Evolutionary conservation across 495 filamentous ascomycete genomes (phyloP).

Genomic region (Penicillium bovifimosum): DNA sequence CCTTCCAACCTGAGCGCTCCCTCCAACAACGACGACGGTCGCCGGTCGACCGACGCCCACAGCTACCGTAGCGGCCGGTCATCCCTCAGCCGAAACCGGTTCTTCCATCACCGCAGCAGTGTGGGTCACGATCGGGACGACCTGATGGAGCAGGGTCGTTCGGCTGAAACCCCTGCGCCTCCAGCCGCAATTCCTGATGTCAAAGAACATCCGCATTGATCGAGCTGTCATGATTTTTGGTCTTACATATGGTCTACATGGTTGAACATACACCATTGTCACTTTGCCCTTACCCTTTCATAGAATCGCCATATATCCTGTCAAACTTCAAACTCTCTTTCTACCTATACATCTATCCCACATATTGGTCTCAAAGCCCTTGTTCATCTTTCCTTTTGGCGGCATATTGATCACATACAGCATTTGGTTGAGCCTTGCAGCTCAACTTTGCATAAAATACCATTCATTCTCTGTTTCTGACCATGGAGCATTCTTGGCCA

Average conservation of each 20-base stretch:
- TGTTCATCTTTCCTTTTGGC: neutral
- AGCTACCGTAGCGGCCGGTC: constrained; percentile 29
- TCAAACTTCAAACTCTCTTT: neutral
- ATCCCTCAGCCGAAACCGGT: constrained; percentile 30
- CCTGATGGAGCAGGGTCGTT: constrained; percentile 33
- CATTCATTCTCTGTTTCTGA: neutral
- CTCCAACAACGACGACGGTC: constrained; percentile 11
- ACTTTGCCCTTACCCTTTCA: neutral
- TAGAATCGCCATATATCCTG: neutral
- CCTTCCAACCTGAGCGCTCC: constrained; percentile 26
- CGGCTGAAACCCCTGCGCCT: constrained; percentile 2
- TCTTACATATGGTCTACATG: neutral
- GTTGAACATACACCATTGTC: neutral
- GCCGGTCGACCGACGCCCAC: constrained; percentile 32
- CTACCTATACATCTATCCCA: constrained; percentile 7
- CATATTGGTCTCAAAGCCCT: neutral
- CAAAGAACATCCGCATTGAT: constrained; percentile 10
- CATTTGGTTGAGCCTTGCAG: neutral
- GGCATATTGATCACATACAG: neutral
- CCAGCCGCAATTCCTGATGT: neutral
- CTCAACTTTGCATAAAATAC: neutral
- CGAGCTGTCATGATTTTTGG: neutral
- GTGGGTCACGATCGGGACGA: constrained; percentile 23
- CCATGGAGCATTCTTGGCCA: neutral
- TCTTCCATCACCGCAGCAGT: constrained; percentile 35